These are phyloP conservation scores for Vitis hybrid DNA, from an alignment of 177 flowering plant species.

Conservation along the genomic window DNA sequence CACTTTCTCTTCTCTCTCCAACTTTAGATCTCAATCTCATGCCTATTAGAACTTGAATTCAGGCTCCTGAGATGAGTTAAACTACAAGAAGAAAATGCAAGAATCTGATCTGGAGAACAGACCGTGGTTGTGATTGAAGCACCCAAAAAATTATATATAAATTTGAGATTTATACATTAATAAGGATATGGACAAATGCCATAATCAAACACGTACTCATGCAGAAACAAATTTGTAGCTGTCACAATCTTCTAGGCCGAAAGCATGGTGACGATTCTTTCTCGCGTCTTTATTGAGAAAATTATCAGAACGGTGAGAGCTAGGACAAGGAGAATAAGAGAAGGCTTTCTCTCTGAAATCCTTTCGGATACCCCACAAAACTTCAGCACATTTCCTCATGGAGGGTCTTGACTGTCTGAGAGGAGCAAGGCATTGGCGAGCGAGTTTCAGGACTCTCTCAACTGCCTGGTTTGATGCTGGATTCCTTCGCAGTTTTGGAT, in stretches of 20 bases:
- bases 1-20: too few relatives aligned
- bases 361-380: constrained; percentile 61
- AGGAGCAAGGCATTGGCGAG: constrained; percentile 53
- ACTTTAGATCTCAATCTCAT: too few relatives aligned
- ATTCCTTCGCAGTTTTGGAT: constrained; percentile 48
- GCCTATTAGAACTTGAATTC: too few relatives aligned
- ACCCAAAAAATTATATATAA: neutral
- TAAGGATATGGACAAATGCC: neutral
- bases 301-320: constrained; percentile 20
- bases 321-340: constrained; percentile 14
- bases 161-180: too few relatives aligned
- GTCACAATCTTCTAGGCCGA: constrained; percentile 29
- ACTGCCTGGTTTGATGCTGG: constrained; percentile 48
- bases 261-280: constrained; percentile 4
- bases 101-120: too few relatives aligned
- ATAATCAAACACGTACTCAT: neutral
- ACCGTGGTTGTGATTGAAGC: too few relatives aligned
- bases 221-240: constrained; percentile 32
- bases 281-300: constrained; percentile 15
- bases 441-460: constrained; percentile 57
- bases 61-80: too few relatives aligned
- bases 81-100: too few relatives aligned
- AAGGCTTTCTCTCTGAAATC: constrained; percentile 32
- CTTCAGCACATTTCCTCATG: constrained; percentile 67
- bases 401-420: constrained; percentile 51